These are phyloP conservation scores for Prunus salicina DNA, from an alignment of 306 rosid genomes.

Conservation along the genomic window DNA sequence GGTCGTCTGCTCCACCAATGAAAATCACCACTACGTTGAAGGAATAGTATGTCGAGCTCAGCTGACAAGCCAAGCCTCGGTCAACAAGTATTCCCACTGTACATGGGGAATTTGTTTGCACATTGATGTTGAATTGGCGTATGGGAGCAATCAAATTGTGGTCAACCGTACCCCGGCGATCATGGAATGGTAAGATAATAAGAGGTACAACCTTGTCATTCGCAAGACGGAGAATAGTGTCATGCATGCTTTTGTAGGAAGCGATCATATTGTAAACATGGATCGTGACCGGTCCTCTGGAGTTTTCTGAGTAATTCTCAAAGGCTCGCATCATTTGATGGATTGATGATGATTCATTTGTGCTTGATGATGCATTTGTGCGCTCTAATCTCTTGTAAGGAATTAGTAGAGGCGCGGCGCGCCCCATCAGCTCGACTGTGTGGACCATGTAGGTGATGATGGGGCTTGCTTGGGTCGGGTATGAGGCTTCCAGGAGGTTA, in stretches of 20 bases:
- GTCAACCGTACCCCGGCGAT: conserved; percentile 29
- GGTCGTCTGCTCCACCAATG: conserved; percentile 74
- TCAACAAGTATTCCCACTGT: conserved; percentile 69
- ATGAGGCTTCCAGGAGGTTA: conserved; percentile 62
- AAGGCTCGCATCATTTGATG: conserved; percentile 43
- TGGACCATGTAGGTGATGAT: conserved; percentile 46
- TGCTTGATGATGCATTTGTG: no score
- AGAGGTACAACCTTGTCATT: conserved; percentile 40
- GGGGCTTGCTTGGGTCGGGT: conserved; percentile 40
- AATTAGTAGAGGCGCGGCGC: conserved; percentile 48
- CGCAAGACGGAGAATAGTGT: conserved; percentile 29
- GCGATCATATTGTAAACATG: conserved; percentile 43
- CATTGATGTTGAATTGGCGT: conserved; percentile 50
- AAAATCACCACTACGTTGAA: conserved; percentile 50
- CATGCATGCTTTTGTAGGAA: conserved; percentile 55
- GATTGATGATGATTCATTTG: neutral
- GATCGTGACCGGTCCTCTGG: conserved; percentile 28
- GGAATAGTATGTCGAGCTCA: conserved; percentile 6
- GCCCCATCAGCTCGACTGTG: conserved; percentile 54
- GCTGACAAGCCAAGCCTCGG: conserved; percentile 40
- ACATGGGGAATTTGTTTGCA: conserved; percentile 83
- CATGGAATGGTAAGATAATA: conserved; percentile 59
- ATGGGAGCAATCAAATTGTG: conserved; percentile 33
- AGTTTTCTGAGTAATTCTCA: conserved; percentile 19
- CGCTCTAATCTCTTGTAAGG: conserved; percentile 5